A percentile compares a stretch with the other conserved stretches of the same genome.
phyloP scores from a whole-genome alignment of 129 eudicot genomes.

The Helianthus annuus region DNA sequence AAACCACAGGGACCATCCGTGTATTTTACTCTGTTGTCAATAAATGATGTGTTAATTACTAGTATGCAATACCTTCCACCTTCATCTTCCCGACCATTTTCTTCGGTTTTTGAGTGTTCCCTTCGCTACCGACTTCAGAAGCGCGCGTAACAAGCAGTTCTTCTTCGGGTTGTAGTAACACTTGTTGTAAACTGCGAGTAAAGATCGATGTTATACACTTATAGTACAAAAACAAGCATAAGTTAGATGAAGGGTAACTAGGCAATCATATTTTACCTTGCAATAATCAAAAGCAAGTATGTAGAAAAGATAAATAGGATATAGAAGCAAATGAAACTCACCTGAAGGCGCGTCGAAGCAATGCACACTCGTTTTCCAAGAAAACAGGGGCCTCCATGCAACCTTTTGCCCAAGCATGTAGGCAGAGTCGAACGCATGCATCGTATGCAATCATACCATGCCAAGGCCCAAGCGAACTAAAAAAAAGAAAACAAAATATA shows the following conservation, averaged over 20 bases:
- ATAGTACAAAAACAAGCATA: constrained; percentile 1
- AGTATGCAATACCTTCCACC: constrained; percentile 61
- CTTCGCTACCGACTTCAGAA: constrained; percentile 56
- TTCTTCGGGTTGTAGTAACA: constrained; percentile 75
- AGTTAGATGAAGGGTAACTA: too few relatives aligned
- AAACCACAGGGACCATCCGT: too few relatives aligned
- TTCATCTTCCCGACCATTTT: constrained; percentile 91
- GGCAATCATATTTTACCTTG: too few relatives aligned
- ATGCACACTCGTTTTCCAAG: constrained; percentile 79
- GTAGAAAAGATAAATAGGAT: not conserved
- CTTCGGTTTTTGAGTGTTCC: constrained; percentile 62
- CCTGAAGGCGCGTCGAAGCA: constrained; percentile 68
- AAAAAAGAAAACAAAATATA: constrained; percentile 17
- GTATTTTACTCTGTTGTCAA: not conserved
- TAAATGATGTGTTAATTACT: not conserved
- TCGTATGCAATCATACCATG: constrained; percentile 81
- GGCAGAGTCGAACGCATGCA: constrained; percentile 85
- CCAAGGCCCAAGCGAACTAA: constrained; percentile 82
- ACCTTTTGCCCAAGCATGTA: constrained; percentile 90
- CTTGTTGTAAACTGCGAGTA: constrained; percentile 71
- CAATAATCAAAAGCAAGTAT: too few relatives aligned
- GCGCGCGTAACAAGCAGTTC: constrained; percentile 61
- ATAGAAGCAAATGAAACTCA: constrained; percentile 28
- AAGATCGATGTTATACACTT: constrained; percentile 15
- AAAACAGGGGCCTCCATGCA: constrained; percentile 89